Conservation (phyloP, 352 stramenopile species). For the Phytopythium vexans region DNA sequence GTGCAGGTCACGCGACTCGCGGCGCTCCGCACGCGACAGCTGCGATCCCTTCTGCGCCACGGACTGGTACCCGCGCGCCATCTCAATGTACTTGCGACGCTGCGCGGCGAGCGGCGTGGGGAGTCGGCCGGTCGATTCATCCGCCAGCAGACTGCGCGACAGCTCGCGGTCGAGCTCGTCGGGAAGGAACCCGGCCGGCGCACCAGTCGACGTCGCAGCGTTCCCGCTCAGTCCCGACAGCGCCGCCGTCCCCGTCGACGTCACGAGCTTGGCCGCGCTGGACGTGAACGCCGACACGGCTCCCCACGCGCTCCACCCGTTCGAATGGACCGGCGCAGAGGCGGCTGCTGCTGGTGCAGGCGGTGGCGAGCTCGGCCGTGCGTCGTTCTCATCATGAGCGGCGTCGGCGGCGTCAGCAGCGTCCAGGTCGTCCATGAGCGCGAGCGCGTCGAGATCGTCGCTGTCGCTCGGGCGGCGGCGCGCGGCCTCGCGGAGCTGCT, state of each 20-base stretch:
- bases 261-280: slow-evolving; percentile 73
- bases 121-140: slow-evolving; percentile 15
- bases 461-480: slow-evolving; percentile 29
- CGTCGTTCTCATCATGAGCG: slow-evolving; percentile 27
- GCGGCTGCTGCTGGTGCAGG: slow-evolving; percentile 15
- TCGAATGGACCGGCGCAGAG: neutral
- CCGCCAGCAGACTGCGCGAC: slow-evolving; percentile 49
- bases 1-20: slow-evolving; percentile 66
- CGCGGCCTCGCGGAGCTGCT: slow-evolving; percentile 56
- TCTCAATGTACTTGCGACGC: slow-evolving; percentile 64
- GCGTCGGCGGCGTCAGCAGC: slow-evolving; percentile 19
- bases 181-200: neutral
- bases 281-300: slow-evolving; percentile 70
- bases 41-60: slow-evolving; percentile 60
- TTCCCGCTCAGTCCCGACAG: slow-evolving; percentile 38
- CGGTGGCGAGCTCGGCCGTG: slow-evolving; percentile 6
- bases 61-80: slow-evolving; percentile 56
- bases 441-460: slow-evolving; percentile 42
- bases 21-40: slow-evolving; percentile 53
- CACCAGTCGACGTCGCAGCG: slow-evolving; percentile 20
- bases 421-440: slow-evolving; percentile 12
- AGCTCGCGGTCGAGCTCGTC: slow-evolving; percentile 28
- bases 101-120: slow-evolving; percentile 22
- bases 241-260: slow-evolving; percentile 48
- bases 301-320: slow-evolving; percentile 65